Percentiles rank a stretch among this genome's conserved stretches.
Conservation (phyloP, 2,329 filamentous ascomycete species). For the Cladosporium sp. region DNA sequence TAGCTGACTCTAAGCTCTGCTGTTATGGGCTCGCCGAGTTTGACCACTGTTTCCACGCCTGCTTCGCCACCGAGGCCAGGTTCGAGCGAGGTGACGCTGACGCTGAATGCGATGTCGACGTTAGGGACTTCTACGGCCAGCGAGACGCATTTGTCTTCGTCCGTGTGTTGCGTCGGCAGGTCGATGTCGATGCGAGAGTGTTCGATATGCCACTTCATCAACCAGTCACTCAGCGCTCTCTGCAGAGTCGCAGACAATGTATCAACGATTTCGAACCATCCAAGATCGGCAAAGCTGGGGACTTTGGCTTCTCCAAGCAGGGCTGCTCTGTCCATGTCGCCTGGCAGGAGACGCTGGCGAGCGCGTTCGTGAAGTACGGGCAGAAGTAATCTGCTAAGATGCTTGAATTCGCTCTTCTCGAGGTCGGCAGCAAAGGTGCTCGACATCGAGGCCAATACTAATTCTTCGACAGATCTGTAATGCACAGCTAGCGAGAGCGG, state of each 20-base stretch:
- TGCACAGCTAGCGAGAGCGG: conserved; percentile 64
- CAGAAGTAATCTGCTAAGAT: conserved; percentile 49
- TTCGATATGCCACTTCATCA: conserved; percentile 53
- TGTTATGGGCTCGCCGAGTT: conserved; percentile 61
- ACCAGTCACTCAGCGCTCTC: conserved; percentile 47
- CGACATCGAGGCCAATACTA: conserved; percentile 54
- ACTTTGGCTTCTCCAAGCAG: conserved; percentile 52
- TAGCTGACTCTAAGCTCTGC: conserved; percentile 57
- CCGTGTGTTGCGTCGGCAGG: conserved; percentile 22
- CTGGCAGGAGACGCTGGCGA: conserved; percentile 36
- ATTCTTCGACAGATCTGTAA: conserved; percentile 73
- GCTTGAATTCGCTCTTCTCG: conserved; percentile 42
- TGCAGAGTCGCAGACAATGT: conserved; percentile 45
- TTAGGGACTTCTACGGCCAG: conserved; percentile 89
- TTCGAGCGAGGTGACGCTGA: conserved; percentile 55
- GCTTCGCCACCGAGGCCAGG: conserved; percentile 17
- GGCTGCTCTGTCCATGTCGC: conserved; percentile 51
- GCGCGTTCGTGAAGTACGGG: conserved; percentile 44
- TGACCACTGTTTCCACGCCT: conserved; percentile 31
- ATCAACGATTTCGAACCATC: conserved; percentile 51
- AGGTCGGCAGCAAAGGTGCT: conserved; percentile 45
- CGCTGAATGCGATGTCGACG: conserved; percentile 76
- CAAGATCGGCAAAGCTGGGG: conserved; percentile 48
- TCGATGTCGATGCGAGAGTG: conserved; percentile 25
- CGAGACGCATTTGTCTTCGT: conserved; percentile 55